These are phyloP conservation scores for Nothophoma quercina DNA, from an alignment of 2,329 filamentous ascomycete genomes.

Conservation along the genomic window DNA sequence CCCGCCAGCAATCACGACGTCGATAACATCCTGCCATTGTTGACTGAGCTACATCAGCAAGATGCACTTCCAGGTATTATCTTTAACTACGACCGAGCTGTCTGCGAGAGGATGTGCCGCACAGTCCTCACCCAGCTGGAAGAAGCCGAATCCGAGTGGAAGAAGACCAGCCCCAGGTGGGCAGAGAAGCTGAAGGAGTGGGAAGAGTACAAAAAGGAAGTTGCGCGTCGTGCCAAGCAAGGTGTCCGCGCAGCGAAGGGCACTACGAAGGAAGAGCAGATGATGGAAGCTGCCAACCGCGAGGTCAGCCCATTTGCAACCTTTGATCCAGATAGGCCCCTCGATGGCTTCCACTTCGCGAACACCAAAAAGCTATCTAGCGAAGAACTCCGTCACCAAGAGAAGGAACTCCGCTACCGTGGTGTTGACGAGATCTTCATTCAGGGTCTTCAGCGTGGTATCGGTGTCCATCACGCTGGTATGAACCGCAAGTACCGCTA, in stretches of 20 bases:
- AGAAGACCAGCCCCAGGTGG: conserved; percentile 67
- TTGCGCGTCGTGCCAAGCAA: conserved; percentile 53
- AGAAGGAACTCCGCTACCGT: conserved; percentile 61
- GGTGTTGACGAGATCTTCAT: conserved; percentile 63
- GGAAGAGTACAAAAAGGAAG: conserved; percentile 63
- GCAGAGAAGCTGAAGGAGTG: conserved; percentile 65
- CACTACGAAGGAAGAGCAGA: conserved; percentile 63
- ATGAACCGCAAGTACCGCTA: conserved; percentile 81
- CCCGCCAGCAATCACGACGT: conserved; percentile 36
- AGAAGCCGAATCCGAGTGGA: conserved; percentile 64
- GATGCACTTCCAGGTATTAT: conserved; percentile 75
- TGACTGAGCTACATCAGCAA: conserved; percentile 67
- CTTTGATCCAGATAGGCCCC: conserved; percentile 72
- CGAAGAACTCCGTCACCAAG: conserved; percentile 65
- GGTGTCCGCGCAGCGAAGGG: conserved; percentile 56
- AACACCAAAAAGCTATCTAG: conserved; percentile 65
- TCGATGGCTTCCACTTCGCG: conserved; percentile 71
- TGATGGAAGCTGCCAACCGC: conserved; percentile 63
- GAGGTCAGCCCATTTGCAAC: conserved; percentile 66
- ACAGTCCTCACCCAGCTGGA: conserved; percentile 62
- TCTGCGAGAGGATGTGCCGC: conserved; percentile 68
- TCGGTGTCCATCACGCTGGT: conserved; percentile 81
- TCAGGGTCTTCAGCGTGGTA: conserved; percentile 68
- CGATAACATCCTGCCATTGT: conserved; percentile 63
- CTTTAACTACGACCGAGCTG: conserved; percentile 76